phyloP scores from a whole-genome alignment of 768 basidiomycete genomes.

The Lentinula aciculospora region DNA sequence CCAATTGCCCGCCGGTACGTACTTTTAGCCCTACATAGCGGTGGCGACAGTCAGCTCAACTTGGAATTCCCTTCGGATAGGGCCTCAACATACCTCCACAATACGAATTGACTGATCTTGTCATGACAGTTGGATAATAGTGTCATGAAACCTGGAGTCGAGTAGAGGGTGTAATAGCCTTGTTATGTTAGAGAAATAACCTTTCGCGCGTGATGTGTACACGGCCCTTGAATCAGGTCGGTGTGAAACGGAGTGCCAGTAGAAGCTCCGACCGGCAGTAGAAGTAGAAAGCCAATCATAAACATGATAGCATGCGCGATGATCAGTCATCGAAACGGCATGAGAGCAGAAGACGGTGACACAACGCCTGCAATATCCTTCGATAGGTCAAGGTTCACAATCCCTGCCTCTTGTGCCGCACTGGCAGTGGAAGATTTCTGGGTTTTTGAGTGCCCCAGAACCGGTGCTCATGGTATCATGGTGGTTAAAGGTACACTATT shows the following conservation, averaged over 20 bases:
- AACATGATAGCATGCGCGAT: constrained; percentile 51
- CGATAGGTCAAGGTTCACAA: background rate
- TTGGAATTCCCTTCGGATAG: background rate
- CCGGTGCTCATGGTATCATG: too few species aligned
- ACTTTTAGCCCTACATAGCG: background rate
- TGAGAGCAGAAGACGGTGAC: constrained; percentile 20
- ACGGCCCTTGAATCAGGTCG: constrained; percentile 49
- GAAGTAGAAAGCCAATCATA: constrained; percentile 42
- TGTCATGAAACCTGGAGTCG: too few species aligned
- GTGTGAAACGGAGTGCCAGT: constrained; percentile 44
- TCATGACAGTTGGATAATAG: background rate
- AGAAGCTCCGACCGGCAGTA: constrained; percentile 48
- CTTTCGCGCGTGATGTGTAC: too few species aligned
- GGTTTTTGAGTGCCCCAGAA: too few species aligned
- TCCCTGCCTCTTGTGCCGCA: background rate
- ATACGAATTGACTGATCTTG: constrained; percentile 11
- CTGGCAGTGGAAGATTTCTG: background rate
- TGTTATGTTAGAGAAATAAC: too few species aligned
- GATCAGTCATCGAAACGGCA: constrained; percentile 43
- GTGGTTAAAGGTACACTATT: too few species aligned
- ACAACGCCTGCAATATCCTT: background rate
- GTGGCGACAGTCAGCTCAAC: background rate
- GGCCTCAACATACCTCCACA: constrained; percentile 13
- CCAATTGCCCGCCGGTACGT: constrained; percentile 16
- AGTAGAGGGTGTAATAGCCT: too few species aligned